Conservation (phyloP, 1,284 basidiomycete genomes). For the Hymenochaete sp. region DNA sequence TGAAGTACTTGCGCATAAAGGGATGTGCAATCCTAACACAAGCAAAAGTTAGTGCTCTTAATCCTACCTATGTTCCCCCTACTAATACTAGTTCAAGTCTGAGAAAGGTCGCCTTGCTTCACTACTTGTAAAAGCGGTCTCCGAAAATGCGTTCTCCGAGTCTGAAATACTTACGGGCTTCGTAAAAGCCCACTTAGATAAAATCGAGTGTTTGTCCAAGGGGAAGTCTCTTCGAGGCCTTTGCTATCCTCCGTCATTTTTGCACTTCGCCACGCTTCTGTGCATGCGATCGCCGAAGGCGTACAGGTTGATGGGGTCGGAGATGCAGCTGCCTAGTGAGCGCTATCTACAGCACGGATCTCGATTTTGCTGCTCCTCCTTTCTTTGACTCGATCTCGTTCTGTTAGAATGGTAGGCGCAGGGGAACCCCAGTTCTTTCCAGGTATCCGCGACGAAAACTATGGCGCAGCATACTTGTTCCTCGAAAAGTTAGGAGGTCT, state of each 20-base stretch:
- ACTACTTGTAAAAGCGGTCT: background rate
- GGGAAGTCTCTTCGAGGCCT: background rate
- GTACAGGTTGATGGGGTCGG: background rate
- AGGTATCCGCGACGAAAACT: conserved; percentile 20
- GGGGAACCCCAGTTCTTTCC: conserved; percentile 21
- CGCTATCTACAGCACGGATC: background rate
- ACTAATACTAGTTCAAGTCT: background rate
- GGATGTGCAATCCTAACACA: background rate
- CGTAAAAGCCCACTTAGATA: background rate
- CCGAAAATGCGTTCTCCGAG: background rate
- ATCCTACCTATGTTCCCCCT: background rate
- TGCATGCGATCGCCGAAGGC: background rate
- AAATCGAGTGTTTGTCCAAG: background rate
- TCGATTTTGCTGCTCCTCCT: background rate
- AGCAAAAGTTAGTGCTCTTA: background rate
- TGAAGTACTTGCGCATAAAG: background rate
- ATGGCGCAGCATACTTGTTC: conserved; percentile 17
- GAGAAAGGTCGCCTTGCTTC: background rate
- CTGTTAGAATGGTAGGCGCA: background rate
- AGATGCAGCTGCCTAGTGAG: background rate
- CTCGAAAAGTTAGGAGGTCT: conserved; percentile 9
- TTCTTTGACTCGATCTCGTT: background rate
- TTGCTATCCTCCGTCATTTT: background rate
- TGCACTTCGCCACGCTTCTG: background rate
- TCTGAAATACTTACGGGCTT: background rate